Base-by-base conservation (phyloP, 1,139 yeast species). In the Suhomyces bokatorum region DNA sequence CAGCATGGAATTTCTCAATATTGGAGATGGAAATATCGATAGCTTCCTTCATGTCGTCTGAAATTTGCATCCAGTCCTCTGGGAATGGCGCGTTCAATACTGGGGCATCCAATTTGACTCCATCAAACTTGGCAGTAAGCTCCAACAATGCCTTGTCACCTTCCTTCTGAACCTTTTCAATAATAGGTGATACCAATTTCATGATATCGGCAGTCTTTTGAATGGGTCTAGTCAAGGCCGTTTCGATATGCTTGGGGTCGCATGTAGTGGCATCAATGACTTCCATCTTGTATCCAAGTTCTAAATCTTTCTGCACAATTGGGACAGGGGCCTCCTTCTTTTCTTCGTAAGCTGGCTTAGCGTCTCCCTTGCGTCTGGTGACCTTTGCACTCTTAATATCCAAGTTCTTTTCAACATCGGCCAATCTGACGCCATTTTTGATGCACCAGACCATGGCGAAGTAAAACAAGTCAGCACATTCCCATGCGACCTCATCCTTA, bases 301-400 rank as follows among this genome's bases (percentile, higher is more conserved):
- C 42, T 6, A 36, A 14, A 12, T 36, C 40, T 3, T 22, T 22
- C 12, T 20, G 24, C 8, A 20, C 24, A 12, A 26, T 12, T 26
- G 29, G 29, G n/a, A 10, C 13, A 7, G 49, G 41, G 40, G 45
- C 43, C 16, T 45, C 53, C 37, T 51, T 45, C 24, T 61, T 52
- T 36, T 64, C 64, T 60, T 82, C 40, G 49, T 74, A 93, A 59
- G 83, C 81, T 32, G 88, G 84, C 69, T 93, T 93, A 29, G 99
- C 98, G 67, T 93, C 97, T 42, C 99, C 99, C 66, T 84, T 85
- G 64, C 99, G 81, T 69, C 99, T 81, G 3, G 97, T 84, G 45
- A 93, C 90, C 67, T 90, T 91, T 58, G 83, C 69, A 39, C 89
- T 78, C 72, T 95, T 93, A 60, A 85, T 70, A 58, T 90, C 95